A percentile compares a stretch with the other conserved stretches of the same genome.
Conservation (phyloP, 129 eudicot genomes). For the Helianthus tuberosus region DNA sequence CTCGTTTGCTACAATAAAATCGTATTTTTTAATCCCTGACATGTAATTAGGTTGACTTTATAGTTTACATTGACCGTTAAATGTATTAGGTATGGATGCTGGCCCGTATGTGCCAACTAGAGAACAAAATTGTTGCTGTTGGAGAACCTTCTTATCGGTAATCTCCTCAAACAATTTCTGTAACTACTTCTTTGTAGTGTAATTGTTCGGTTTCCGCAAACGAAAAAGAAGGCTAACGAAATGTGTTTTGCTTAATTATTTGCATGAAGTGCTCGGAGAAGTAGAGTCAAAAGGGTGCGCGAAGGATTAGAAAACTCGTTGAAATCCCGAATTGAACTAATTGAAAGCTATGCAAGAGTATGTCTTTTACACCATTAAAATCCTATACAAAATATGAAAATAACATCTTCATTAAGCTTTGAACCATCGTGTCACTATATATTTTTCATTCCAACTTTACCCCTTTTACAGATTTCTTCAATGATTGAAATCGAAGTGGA, state of each 20-base stretch:
- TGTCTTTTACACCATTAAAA: conserved; percentile 25
- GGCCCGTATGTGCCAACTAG: conserved; percentile 94
- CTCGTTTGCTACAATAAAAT: not conserved
- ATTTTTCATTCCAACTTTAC: conserved; percentile 12
- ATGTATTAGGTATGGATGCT: conserved; percentile 80
- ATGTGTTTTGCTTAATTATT: conserved; percentile 10
- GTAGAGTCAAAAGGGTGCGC: conserved; percentile 82
- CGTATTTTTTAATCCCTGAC: not conserved
- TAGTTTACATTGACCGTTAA: not conserved
- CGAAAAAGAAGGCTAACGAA: not conserved
- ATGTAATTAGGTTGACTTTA: not conserved
- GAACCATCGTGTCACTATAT: conserved; percentile 1
- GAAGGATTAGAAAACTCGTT: conserved; percentile 86
- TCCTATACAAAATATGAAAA: not conserved
- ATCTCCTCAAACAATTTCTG: conserved; percentile 14
- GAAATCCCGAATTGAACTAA: conserved; percentile 74
- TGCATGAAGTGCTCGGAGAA: conserved; percentile 69
- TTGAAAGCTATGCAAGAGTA: conserved; percentile 97
- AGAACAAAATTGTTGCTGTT: conserved; percentile 94
- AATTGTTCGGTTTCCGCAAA: not conserved
- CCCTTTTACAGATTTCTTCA: conserved; percentile 76
- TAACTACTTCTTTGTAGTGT: conserved; percentile 2
- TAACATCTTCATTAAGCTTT: not conserved
- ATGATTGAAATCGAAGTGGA: conserved; percentile 99
- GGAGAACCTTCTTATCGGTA: conserved; percentile 98